Conservation (phyloP, 2,329 filamentous ascomycete species). For the Purpureocillium lavendulum region DNA sequence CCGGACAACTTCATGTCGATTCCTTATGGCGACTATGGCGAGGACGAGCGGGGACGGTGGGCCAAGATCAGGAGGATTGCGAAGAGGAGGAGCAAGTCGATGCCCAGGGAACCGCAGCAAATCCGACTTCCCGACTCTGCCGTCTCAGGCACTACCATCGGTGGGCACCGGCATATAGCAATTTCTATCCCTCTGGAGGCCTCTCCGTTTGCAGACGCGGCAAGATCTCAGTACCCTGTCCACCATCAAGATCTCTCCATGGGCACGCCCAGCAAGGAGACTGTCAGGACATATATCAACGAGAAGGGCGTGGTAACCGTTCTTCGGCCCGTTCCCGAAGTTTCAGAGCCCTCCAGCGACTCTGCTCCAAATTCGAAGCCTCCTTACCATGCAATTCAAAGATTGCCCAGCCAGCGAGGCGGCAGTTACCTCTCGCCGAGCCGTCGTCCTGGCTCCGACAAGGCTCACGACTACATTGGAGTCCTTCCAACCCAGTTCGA, state of each 20-base stretch:
- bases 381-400: neutral
- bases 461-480: slow-evolving; percentile 13
- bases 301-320: slow-evolving; percentile 29
- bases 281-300: slow-evolving; percentile 20
- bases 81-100: slow-evolving; percentile 25
- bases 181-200: slow-evolving; percentile 51
- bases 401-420: neutral
- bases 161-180: slow-evolving; percentile 49
- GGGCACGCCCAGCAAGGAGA: slow-evolving; percentile 5
- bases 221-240: slow-evolving; percentile 25
- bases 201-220: slow-evolving; percentile 28
- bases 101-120: slow-evolving; percentile 18
- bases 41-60: slow-evolving; percentile 29
- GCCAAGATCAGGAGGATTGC: slow-evolving; percentile 31
- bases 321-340: slow-evolving; percentile 20
- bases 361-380: neutral
- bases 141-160: slow-evolving; percentile 43
- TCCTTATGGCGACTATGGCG: slow-evolving; percentile 19
- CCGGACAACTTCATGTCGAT: slow-evolving; percentile 41
- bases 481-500: slow-evolving; percentile 14
- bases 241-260: slow-evolving; percentile 11
- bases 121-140: slow-evolving; percentile 45
- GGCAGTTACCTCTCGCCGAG: slow-evolving; percentile 1
- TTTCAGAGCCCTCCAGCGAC: slow-evolving; percentile 7
- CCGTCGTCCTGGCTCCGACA: slow-evolving; percentile 10